Percentiles rank a stretch among this genome's conserved stretches.
phyloP scores from a whole-genome alignment of 2,329 filamentous ascomycete genomes.

The Pyrenochaeta sp. region DNA sequence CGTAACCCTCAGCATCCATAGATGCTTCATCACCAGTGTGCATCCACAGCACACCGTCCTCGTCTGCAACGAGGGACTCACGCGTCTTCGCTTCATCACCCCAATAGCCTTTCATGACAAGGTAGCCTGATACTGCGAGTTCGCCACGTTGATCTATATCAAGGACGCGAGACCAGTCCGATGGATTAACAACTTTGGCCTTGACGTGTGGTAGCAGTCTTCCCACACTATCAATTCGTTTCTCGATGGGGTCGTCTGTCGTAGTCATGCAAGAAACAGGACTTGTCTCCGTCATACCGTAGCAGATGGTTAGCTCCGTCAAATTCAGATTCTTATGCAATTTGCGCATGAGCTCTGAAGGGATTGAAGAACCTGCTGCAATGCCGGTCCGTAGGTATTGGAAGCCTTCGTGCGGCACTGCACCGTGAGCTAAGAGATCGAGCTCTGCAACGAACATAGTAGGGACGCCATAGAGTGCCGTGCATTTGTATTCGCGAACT shows the following conservation, averaged over 20 bases:
- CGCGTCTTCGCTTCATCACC: conserved; percentile 73
- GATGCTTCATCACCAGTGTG: conserved; percentile 87
- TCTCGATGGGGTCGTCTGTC: conserved; percentile 75
- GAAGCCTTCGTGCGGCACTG: conserved; percentile 60
- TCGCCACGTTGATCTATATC: conserved; percentile 76
- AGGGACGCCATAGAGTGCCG: conserved; percentile 84
- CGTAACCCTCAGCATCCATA: conserved; percentile 84
- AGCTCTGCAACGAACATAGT: conserved; percentile 96
- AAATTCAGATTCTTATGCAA: conserved; percentile 79
- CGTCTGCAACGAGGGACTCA: conserved; percentile 70
- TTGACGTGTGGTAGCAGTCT: conserved; percentile 82
- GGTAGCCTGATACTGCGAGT: conserved; percentile 82
- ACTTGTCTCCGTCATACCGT: conserved; percentile 93
- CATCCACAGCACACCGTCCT: conserved; percentile 78
- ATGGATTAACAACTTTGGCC: conserved; percentile 78
- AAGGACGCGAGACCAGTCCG: conserved; percentile 67
- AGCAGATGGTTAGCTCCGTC: conserved; percentile 87
- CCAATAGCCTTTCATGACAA: conserved; percentile 93
- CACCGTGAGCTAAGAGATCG: conserved; percentile 71
- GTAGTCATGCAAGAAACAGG: conserved; percentile 81
- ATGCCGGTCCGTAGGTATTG: conserved; percentile 84
- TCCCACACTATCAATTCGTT: conserved; percentile 80
- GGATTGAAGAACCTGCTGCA: conserved; percentile 85
- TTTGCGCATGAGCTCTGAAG: conserved; percentile 79
- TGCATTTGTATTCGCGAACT: conserved; percentile 69